Conservation (phyloP, 163 green algal species). For the Scenedesmus sp. region DNA sequence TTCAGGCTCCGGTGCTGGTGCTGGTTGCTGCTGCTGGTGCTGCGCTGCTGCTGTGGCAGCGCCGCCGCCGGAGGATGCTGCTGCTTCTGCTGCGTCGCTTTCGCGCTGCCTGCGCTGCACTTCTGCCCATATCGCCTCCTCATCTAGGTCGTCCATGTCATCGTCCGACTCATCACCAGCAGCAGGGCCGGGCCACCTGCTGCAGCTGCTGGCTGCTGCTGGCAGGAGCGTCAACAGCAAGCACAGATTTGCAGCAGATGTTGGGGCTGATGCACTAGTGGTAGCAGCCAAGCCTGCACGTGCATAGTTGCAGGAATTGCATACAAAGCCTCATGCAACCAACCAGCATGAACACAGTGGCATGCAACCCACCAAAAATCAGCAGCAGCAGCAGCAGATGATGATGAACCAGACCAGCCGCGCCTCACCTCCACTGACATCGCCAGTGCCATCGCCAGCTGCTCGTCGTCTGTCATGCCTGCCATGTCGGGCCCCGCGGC, state of each 20-base stretch:
- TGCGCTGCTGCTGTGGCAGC: conserved; percentile 20
- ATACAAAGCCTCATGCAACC: too few species aligned
- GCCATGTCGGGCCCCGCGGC: not conserved
- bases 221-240: not conserved
- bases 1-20: conserved; percentile 36
- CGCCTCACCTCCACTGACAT: conserved; percentile 60
- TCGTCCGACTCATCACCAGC: conserved; percentile 22
- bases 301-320: too few species aligned
- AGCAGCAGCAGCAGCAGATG: not conserved
- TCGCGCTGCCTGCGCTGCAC: conserved; percentile 55
- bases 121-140: conserved; percentile 65
- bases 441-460: conserved; percentile 64
- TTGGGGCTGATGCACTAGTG: too few species aligned
- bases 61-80: conserved; percentile 18
- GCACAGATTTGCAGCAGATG: too few species aligned
- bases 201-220: not conserved
- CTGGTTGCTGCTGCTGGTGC: not conserved
- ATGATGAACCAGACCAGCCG: too few species aligned
- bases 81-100: conserved; percentile 10
- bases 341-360: not conserved
- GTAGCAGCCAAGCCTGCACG: too few species aligned
- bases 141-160: conserved; percentile 64
- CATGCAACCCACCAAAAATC: not conserved
- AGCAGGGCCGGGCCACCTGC: not conserved
- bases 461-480: conserved; percentile 66